Base-by-base conservation (phyloP, 202 grass and related monocot species). In the Panicum virgatum region DNA sequence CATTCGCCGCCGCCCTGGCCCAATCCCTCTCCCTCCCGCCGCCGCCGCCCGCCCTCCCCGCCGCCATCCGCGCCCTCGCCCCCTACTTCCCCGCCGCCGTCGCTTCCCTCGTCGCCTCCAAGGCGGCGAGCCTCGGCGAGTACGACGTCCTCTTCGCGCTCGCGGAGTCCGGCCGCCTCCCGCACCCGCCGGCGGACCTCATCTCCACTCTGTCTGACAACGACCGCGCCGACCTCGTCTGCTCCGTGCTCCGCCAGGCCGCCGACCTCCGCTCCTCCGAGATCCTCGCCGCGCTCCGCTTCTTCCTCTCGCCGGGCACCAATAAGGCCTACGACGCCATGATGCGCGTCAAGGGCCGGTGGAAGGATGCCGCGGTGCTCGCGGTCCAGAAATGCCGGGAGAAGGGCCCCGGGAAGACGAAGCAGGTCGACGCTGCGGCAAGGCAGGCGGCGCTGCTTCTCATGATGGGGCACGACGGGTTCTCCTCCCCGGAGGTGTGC, bases 391-490 rank as follows among this genome's bases (percentile, higher is more conserved):
- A 65, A 69, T 88, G 78, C 61, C 60, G 44, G n/a, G 77, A 91
- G 29, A 50, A 77, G 38, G 70, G 57, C 37, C 25, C 78, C 0
- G 73, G 58, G 12, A 90, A 81, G 83, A 89, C 69, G 68, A 90
- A 81, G 83, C 87, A 84, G 58, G 54, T 39, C 6, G 77, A 51
- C 19, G 59, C 59, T 5, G 3, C 43, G 39, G 53, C 69, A 10
- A 91, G 84, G 58, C 86, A 58, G 26, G 86, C 88, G 0, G 87
- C 88, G 11, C 26, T 91, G 88, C 86, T 93, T 60, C 86, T 98
- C 46, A 93, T 98, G 92, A 89, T 94, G 78, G 90, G 90, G 4
- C 84, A 91, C 62, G 95, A 94, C 29, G 88, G 82, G 1, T 98
- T 94, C 86, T 40, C 86, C 23, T 88, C 92, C 7, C 88, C 87